Percentiles rank a stretch among this genome's conserved stretches.
Evolutionary conservation across 805 yeast genomes (phyloP).

Genomic region (Candida nonsorbophila): DNA sequence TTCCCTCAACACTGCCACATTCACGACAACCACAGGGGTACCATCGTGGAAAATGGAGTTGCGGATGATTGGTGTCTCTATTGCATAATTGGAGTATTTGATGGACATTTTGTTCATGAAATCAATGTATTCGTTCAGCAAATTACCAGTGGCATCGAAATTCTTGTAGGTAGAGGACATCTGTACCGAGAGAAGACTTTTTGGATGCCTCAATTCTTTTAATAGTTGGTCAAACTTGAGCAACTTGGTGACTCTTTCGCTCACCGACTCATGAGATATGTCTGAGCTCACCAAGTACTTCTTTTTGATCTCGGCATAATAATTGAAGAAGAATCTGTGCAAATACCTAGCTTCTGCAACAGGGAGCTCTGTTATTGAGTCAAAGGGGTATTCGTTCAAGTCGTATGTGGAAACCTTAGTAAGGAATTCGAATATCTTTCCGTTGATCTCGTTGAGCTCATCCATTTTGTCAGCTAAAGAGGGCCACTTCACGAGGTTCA

Average conservation of each 20-base stretch:
- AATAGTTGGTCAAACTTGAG: conserved; percentile 43
- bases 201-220: conserved; percentile 54
- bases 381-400: conserved; percentile 20
- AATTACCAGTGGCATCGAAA: conserved; percentile 31
- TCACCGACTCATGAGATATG: conserved; percentile 11
- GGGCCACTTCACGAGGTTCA: conserved; percentile 62
- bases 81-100: conserved; percentile 42
- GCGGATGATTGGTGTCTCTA: conserved; percentile 45
- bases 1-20: conserved; percentile 26
- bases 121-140: conserved; percentile 56
- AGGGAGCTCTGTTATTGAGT: conserved; percentile 20
- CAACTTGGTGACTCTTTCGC: conserved; percentile 20
- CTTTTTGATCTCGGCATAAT: conserved; percentile 24
- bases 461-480: conserved; percentile 37
- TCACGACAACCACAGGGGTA: conserved; percentile 57
- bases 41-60: conserved; percentile 72
- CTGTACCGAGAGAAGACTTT: conserved; percentile 22
- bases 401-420: conserved; percentile 14
- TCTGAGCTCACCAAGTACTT: conserved; percentile 21
- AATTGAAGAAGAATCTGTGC: conserved; percentile 35
- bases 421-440: conserved; percentile 24
- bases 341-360: conserved; percentile 32
- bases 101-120: conserved; percentile 66
- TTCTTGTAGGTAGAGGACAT: conserved; percentile 34
- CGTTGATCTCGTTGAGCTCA: conserved; percentile 28